Base-by-base conservation (phyloP, 805 yeast genomes). In the Debaryomyces prosopidis region DNA sequence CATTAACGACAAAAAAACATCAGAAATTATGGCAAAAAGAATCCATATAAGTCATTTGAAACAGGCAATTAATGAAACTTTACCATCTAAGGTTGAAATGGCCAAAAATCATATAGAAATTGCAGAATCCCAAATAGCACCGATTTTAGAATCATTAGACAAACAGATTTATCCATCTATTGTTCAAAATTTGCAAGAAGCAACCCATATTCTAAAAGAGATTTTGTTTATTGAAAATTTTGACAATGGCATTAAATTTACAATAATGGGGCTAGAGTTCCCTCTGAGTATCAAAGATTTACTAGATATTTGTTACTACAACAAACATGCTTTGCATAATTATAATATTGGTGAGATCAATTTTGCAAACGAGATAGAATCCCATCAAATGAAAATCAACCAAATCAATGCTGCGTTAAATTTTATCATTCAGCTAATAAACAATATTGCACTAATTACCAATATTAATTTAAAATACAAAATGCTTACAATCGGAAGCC, bases 211-310 rank as follows among this genome's bases (percentile, higher is more conserved):
- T 1, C 43, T 70, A 11, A 51, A 44, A 36, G 63, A 63, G 30
- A 56, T 63, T 4, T 49, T 67, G 23, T 53, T 57, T 8, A 67
- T 71, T n/a, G 62, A 53, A 6, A 56, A 58, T 42, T 47, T 51
- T 6, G 51, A 53, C 28, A 46, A 53, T 18, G 39, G 65, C 2
- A 51, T 60, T n/a, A 55, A 52, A 8, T 63, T 66, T 42, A 52
- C 54, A 23, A 68, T 72, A 3, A 40, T 60, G 46, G 73, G 68
- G 0, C 48, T 69, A 5, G 70, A 66, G 39, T 67, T 71, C 42
- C 76, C 76, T 1, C 42, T 61, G 3, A 57, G 57, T 33, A 60
- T 61, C 17, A 55, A 55, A 23, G 69, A 68, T 26, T 40, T 71
- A 11, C 53, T 69, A 8, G 52, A 57, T 16, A 50, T 54, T 12